These are phyloP conservation scores for Brettanomyces sp. DNA, from an alignment of 805 yeast genomes.

Conservation along the genomic window DNA sequence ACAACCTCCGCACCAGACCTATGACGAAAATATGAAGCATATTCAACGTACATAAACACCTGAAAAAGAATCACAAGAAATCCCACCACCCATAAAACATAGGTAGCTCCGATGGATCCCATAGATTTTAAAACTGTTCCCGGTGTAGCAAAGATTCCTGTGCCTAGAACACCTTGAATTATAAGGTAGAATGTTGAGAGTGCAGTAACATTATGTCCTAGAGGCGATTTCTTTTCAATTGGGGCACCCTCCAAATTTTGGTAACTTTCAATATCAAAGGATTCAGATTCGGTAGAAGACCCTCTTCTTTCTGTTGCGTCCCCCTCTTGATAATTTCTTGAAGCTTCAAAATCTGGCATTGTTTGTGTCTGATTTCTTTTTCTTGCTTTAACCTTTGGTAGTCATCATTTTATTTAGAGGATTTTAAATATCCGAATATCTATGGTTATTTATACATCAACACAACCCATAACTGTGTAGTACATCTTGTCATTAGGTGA, in stretches of 20 bases:
- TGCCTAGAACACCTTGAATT: slow-evolving; percentile 64
- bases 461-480: no score
- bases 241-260: slow-evolving; percentile 28
- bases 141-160: slow-evolving; percentile 70
- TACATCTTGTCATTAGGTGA: no score
- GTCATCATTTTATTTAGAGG: no score
- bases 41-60: slow-evolving; percentile 31
- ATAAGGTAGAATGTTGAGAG: slow-evolving; percentile 48
- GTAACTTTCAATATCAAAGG: neutral
- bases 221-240: slow-evolving; percentile 26
- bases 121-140: slow-evolving; percentile 42
- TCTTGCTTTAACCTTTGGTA: no score
- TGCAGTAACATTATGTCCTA: slow-evolving; percentile 28
- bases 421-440: no score
- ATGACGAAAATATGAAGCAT: slow-evolving; percentile 31
- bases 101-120: slow-evolving; percentile 35
- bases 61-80: slow-evolving; percentile 30
- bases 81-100: slow-evolving; percentile 34
- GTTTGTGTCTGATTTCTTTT: no score
- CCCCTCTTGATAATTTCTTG: no score
- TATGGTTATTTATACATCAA: no score
- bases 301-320: no score
- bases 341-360: no score
- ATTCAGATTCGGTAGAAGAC: neutral
- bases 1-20: slow-evolving; percentile 84